Base-by-base conservation (phyloP, 345 rosid genomes). In the Rubroshorea leprosula region DNA sequence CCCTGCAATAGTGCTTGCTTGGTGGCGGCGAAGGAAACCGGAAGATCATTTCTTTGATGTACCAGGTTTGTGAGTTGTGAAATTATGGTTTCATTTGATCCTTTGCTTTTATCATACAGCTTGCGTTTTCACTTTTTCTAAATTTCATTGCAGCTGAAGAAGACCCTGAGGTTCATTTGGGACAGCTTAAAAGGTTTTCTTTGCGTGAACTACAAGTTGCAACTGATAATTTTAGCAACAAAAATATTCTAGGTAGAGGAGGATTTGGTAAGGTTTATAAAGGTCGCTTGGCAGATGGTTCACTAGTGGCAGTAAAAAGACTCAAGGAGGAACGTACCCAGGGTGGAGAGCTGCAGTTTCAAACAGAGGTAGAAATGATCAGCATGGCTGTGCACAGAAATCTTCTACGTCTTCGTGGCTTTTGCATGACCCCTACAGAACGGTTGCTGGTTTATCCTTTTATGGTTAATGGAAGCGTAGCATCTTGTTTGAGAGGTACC, bases 341-440 rank as follows among this genome's bases (percentile, higher is more conserved):
- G 58, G 89, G 90, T 61, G 98, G 92, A 45, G 95, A 86, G 65
- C 61, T 76, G 70, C 98, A 91, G 74, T 91, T 91, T 71, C 98
- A 91, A 65, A 91, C 95, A 1, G 96, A 91, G 73, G 90, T 91
- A 25, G 96, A 91, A 76, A 78, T 91, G 78, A 88, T 91, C 43
- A 91, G 98, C 70, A 79, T 88, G 98, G 98, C 98, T 18, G 96
- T 86, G 58, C 95, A 91, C 64, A 78, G 90, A 58, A 88, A 91
- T 69, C 71, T 91, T 68, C 89, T 91, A 67, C 84, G 90, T 29
- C 79, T 86, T 35, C 87, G 78, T 57, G 96, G 98, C 39, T 91
- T 91, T 80, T 91, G 96, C 79, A 88, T 91, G 92, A 86, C 96
- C 6, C 92, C 92, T 13, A 91, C 98, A 3, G 98, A 91, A 66